Evolutionary conservation across 208 protist genomes (phyloP).

Genomic region (Crithidia mellificae): DNA sequence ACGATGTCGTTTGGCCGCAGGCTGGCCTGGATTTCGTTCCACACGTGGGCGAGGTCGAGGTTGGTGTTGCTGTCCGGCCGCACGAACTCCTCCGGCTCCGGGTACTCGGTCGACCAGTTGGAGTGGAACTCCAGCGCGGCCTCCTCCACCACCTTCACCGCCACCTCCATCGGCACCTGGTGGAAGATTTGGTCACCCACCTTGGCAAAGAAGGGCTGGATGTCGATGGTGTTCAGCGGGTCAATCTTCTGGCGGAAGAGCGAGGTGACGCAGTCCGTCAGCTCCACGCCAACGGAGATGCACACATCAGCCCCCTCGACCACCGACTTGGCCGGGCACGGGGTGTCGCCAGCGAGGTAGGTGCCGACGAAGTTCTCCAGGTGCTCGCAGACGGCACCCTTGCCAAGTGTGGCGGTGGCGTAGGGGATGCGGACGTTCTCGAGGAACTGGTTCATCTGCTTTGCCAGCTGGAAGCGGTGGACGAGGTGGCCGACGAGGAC

Average conservation of each 20-base stretch:
- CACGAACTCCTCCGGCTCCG: constrained; percentile 32
- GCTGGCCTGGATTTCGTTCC: constrained; percentile 46
- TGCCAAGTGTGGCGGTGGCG: constrained; percentile 39
- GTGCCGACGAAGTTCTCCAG: constrained; percentile 53
- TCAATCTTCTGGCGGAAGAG: constrained; percentile 52
- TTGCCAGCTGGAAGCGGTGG: constrained; percentile 33
- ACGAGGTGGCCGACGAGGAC: constrained; percentile 49
- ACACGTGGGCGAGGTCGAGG: constrained; percentile 45
- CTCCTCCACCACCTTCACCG: constrained; percentile 40
- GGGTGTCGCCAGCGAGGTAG: constrained; percentile 37
- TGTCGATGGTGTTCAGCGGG: constrained; percentile 39
- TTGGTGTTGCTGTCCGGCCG: constrained; percentile 11
- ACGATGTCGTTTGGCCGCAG: constrained; percentile 48
- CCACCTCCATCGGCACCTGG: constrained; percentile 51
- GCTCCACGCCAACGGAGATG: constrained; percentile 45
- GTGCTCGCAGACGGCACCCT: constrained; percentile 49
- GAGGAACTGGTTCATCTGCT: constrained; percentile 40
- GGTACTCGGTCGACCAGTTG: constrained; percentile 47
- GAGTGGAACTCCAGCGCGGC: constrained; percentile 32
- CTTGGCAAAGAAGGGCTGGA: constrained; percentile 48
- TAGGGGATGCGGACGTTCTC: constrained; percentile 50
- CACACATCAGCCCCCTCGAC: constrained; percentile 51
- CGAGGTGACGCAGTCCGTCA: constrained; percentile 45
- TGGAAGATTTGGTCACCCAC: constrained; percentile 45
- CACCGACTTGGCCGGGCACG: constrained; percentile 31